phyloP scores from a whole-genome alignment of 2,329 filamentous ascomycete species.

The Ophiobolus disseminans region DNA sequence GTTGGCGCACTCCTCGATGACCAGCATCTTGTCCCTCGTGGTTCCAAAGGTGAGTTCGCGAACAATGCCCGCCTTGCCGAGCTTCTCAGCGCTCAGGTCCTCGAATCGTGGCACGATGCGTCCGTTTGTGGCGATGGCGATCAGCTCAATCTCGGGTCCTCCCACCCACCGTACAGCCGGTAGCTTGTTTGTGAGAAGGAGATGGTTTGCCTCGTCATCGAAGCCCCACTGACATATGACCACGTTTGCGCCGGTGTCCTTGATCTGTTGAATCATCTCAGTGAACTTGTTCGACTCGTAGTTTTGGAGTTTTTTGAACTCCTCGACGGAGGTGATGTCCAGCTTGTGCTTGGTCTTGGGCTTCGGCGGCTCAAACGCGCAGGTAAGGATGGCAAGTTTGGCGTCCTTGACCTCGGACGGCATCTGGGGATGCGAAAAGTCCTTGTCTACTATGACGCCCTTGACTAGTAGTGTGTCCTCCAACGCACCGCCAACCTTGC shows the following conservation, averaged over 20 bases:
- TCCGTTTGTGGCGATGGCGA: conserved; percentile 97
- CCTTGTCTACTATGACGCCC: conserved; percentile 98
- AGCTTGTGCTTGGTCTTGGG: conserved; percentile 99
- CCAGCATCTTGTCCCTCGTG: conserved; percentile 98
- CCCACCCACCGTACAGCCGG: conserved; percentile 98
- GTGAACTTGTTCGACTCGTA: conserved; percentile 97
- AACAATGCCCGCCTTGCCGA: conserved; percentile 87
- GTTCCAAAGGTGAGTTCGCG: conserved; percentile 97
- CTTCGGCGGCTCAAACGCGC: conserved; percentile 97
- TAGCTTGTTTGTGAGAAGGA: conserved; percentile 93
- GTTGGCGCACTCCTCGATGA: conserved; percentile 99
- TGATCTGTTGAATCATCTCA: conserved; percentile 99
- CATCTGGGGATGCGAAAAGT: conserved; percentile 99
- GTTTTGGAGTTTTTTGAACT: conserved; percentile 96
- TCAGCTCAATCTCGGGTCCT: conserved; percentile 96
- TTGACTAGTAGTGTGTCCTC: conserved; percentile 96
- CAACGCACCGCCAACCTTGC: conserved; percentile 92
- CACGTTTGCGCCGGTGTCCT: conserved; percentile 94
- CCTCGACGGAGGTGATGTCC: conserved; percentile 94
- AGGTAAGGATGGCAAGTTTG: conserved; percentile 96
- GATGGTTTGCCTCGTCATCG: conserved; percentile 97
- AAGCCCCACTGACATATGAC: conserved; percentile 99
- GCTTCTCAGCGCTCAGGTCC: conserved; percentile 88
- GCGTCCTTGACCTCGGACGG: conserved; percentile 92
- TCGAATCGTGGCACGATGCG: conserved; percentile 97